Conservation (phyloP, 352 stramenopile genomes). For the Globisporangium perplexum region DNA sequence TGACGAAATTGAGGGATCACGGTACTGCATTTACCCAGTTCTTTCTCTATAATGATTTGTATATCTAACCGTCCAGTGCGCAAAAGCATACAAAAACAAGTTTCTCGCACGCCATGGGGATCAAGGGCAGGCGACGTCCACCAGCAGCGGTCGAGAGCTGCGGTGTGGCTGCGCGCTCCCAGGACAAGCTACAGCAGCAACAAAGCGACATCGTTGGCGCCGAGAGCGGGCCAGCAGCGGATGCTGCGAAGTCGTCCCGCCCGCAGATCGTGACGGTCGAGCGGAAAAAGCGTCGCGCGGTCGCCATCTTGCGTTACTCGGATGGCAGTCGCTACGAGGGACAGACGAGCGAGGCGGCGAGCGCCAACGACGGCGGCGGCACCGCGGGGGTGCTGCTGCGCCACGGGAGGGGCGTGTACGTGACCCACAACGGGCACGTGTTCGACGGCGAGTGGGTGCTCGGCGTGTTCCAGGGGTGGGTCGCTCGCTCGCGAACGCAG, state of each 20-base stretch:
- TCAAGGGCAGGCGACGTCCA: conserved; percentile 45
- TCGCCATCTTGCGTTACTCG: conserved; percentile 45
- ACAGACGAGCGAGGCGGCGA: conserved; percentile 9
- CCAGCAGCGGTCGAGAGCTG: conserved; percentile 17
- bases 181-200: conserved; percentile 17
- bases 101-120: no score
- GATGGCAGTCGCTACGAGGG: conserved; percentile 70
- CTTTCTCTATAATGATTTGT: no score
- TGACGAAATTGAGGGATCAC: no score
- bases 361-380: conserved; percentile 3
- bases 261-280: conserved; percentile 43
- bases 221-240: not conserved
- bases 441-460: conserved; percentile 82
- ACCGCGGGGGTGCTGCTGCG: conserved; percentile 32
- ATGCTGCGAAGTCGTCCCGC: conserved; percentile 4
- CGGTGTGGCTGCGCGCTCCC: conserved; percentile 2
- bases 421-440: conserved; percentile 48
- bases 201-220: not conserved
- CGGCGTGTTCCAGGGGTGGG: conserved; percentile 81
- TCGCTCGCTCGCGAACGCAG: not conserved
- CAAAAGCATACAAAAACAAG: no score
- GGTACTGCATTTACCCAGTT: no score
- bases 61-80: no score
- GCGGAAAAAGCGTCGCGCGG: conserved; percentile 34
- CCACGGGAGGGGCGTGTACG: conserved; percentile 57